Base-by-base conservation (phyloP, 352 stramenopile genomes). In the Phytophthora sojae region DNA sequence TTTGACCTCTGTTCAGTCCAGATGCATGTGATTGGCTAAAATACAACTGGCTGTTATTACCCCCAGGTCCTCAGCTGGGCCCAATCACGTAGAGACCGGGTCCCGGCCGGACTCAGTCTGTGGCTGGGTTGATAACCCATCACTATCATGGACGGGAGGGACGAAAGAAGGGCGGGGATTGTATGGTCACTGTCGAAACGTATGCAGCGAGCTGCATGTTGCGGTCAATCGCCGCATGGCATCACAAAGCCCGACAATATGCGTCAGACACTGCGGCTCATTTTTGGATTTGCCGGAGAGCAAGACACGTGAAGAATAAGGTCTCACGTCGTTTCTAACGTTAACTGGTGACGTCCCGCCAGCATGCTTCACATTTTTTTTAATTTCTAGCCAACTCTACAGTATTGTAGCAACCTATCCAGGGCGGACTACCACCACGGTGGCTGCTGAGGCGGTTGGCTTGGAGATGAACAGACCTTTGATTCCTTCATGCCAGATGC, bases 131-230 rank as follows among this genome's bases (percentile, higher is more conserved):
- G 26, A 30, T 30, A 30, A 6, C 2, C 26, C 3, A 29, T 6
- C 3, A 30, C 3, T 30, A 6, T 30, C 21, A n/a, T n/a, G n/a
- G 25, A 57, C 21, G 52, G 37, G 42, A 58, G 21, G 29, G 32
- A 50, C 50, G 32, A 64, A 52, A 19, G 59, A 57, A 66, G 37
- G 57, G 49, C 19, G 57, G 32, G 39, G 50, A 64, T 65, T 73
- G 60, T 53, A 64, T 69, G 59, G 65, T 60, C 66, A 59, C 52
- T 61, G 45, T 58, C 56, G 63, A 69, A 30, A 55, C 56, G 39
- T n/a, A 15, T 21, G 39, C 39, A n/a, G 14, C 39, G 15, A 21
- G 42, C 57, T 45, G 42, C 6, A 26, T 35, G 21, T 63, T 62
- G 58, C 39, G 59, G 58, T 61, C 30, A 42, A 63, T 55, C 49